phyloP scores from a whole-genome alignment of 306 rosid genomes.

The Rubus parviflorus region DNA sequence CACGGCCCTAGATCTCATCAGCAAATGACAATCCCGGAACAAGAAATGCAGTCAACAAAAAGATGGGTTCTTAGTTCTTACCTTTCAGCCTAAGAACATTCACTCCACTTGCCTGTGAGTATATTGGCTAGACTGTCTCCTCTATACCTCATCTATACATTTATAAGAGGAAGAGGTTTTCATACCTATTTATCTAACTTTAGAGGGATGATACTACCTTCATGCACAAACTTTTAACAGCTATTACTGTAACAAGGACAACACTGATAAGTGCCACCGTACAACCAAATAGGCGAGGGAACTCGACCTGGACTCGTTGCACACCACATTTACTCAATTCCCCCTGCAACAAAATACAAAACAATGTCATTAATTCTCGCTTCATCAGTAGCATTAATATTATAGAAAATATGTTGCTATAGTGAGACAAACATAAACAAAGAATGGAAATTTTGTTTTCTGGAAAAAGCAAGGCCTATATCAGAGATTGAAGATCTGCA shows the following conservation, averaged over 20 bases:
- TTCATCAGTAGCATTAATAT: background rate
- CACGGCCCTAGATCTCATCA: background rate
- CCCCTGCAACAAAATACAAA: conserved; percentile 36
- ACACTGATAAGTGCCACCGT: conserved; percentile 72
- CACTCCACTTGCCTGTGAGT: background rate
- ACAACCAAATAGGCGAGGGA: conserved; percentile 74
- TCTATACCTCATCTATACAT: conserved; percentile 16
- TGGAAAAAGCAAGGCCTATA: background rate
- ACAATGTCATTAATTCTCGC: background rate
- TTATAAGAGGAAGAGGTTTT: conserved; percentile 12
- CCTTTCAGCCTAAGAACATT: background rate
- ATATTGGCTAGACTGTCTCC: conserved; percentile 1
- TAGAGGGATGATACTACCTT: background rate
- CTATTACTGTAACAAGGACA: conserved; percentile 56
- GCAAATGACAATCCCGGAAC: background rate
- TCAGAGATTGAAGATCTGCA: background rate
- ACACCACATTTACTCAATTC: conserved; percentile 49
- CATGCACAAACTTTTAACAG: conserved; percentile 34
- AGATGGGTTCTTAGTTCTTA: background rate
- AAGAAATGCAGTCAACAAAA: conserved; percentile 2
- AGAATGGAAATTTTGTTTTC: background rate
- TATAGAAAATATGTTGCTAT: background rate
- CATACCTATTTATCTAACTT: conserved; percentile 6
- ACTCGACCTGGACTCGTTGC: conserved; percentile 61
- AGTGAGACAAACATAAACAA: background rate